These are phyloP conservation scores for Chlamydomonas reinhardtii DNA, from an alignment of 163 green algal species.

Conservation along the genomic window DNA sequence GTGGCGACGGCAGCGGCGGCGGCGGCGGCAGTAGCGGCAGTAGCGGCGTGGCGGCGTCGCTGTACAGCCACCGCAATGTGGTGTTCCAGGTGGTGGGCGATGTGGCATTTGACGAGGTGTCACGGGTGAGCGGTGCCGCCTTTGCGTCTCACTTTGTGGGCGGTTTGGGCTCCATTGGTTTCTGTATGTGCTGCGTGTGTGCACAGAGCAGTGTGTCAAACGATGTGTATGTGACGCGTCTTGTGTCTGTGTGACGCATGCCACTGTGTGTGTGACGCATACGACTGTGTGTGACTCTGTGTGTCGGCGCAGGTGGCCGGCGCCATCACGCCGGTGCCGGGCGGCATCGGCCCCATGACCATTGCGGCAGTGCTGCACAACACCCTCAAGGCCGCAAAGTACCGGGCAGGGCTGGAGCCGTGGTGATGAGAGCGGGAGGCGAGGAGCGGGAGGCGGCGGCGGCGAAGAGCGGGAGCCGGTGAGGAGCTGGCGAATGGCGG, in stretches of 20 bases:
- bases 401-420: constrained; percentile 49
- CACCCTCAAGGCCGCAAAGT: constrained; percentile 74
- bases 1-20: background rate
- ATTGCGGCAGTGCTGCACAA: constrained; percentile 97
- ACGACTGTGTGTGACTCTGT: no score
- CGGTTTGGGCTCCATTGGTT: no score
- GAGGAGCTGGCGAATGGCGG: no score
- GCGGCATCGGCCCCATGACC: constrained; percentile 99
- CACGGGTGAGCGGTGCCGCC: constrained; percentile 22
- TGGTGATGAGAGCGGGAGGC: constrained; percentile 32
- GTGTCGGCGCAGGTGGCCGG: constrained; percentile 51
- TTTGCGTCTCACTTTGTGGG: no score
- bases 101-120: constrained; percentile 67
- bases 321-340: constrained; percentile 85
- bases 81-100: constrained; percentile 71
- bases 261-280: no score
- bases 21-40: background rate
- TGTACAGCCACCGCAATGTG: background rate
- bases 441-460: no score
- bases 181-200: no score
- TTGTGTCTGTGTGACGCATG: no score
- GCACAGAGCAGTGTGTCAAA: no score
- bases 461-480: no score
- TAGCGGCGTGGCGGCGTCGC: no score
- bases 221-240: no score